Percentiles rank a stretch among this genome's conserved stretches.
Evolutionary conservation across 1,284 basidiomycete species (phyloP).

Genomic region (Melampsora americana): DNA sequence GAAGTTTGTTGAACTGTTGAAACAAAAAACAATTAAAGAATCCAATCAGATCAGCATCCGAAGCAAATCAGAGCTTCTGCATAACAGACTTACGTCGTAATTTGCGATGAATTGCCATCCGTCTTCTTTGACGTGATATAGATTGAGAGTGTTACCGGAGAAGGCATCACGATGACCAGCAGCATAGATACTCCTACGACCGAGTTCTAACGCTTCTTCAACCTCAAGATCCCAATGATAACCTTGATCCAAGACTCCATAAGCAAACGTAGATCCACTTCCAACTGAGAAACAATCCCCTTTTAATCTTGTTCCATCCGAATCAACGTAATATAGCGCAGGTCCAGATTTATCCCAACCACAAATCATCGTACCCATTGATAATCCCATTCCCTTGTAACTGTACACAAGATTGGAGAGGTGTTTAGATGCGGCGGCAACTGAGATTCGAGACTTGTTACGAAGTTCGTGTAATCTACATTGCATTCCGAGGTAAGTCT

Average conservation of each 20-base stretch:
- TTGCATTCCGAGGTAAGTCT: slow-evolving; percentile 94
- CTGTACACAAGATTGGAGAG: slow-evolving; percentile 94
- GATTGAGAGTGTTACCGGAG: slow-evolving; percentile 93
- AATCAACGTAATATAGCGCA: slow-evolving; percentile 97
- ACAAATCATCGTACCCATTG: slow-evolving; percentile 99
- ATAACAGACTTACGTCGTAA: slow-evolving; percentile 37
- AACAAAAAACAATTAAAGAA: slow-evolving; percentile 5
- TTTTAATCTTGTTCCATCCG: slow-evolving; percentile 89
- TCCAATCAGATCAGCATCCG: neutral
- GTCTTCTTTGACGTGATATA: slow-evolving; percentile 90
- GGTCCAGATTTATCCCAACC: slow-evolving; percentile 99
- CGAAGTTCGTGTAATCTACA: slow-evolving; percentile 95
- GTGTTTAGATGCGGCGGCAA: slow-evolving; percentile 96
- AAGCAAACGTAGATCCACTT: slow-evolving; percentile 95
- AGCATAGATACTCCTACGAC: slow-evolving; percentile 89
- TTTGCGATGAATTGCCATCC: slow-evolving; percentile 60
- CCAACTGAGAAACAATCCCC: slow-evolving; percentile 98
- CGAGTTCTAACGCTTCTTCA: slow-evolving; percentile 92
- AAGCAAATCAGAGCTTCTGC: neutral
- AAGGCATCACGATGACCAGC: slow-evolving; percentile 97
- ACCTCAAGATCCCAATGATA: slow-evolving; percentile 81
- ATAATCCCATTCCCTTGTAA: slow-evolving; percentile 98
- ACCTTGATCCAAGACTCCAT: slow-evolving; percentile 90
- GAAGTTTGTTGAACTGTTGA: slow-evolving; percentile 42
- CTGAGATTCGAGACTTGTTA: slow-evolving; percentile 95